Conservation (phyloP, 2,329 filamentous ascomycete species). For the Incumbomyces delicatus region DNA sequence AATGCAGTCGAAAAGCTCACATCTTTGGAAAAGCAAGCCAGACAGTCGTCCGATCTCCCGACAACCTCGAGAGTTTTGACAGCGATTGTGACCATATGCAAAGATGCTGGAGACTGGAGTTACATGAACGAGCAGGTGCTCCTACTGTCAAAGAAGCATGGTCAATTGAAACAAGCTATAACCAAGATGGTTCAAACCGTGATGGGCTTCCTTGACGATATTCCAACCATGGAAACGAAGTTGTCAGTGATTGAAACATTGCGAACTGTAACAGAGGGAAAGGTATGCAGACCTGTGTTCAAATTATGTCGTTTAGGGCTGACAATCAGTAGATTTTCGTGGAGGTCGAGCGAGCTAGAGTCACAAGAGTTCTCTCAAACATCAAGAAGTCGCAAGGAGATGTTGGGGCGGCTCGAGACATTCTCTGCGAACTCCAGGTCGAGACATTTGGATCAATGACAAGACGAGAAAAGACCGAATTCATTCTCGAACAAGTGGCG, state of each 20-base stretch:
- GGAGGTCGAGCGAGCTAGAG: slow-evolving; percentile 90
- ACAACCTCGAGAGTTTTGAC: slow-evolving; percentile 85
- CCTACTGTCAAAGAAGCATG: slow-evolving; percentile 97
- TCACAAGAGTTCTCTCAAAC: slow-evolving; percentile 88
- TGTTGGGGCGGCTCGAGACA: slow-evolving; percentile 78
- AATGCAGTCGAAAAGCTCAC: slow-evolving; percentile 89
- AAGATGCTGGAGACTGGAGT: slow-evolving; percentile 84
- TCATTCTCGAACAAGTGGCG: slow-evolving; percentile 88
- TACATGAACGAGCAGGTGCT: slow-evolving; percentile 94
- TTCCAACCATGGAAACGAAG: slow-evolving; percentile 77
- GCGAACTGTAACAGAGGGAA: slow-evolving; percentile 93
- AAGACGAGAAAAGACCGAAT: slow-evolving; percentile 94
- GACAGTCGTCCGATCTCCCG: slow-evolving; percentile 92
- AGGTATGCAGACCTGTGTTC: slow-evolving; percentile 43
- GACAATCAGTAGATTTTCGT: slow-evolving; percentile 66
- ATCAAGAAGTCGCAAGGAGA: slow-evolving; percentile 97
- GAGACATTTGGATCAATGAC: slow-evolving; percentile 99
- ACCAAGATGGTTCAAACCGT: slow-evolving; percentile 98
- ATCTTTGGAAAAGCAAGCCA: slow-evolving; percentile 86
- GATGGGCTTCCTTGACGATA: slow-evolving; percentile 81
- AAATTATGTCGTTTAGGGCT: background rate
- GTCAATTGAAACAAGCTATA: slow-evolving; percentile 96
- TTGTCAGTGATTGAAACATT: slow-evolving; percentile 89
- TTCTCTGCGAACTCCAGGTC: slow-evolving; percentile 92
- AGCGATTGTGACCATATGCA: slow-evolving; percentile 86